phyloP scores from a whole-genome alignment of 495 filamentous ascomycete genomes.

The Trichoderma virens region DNA sequence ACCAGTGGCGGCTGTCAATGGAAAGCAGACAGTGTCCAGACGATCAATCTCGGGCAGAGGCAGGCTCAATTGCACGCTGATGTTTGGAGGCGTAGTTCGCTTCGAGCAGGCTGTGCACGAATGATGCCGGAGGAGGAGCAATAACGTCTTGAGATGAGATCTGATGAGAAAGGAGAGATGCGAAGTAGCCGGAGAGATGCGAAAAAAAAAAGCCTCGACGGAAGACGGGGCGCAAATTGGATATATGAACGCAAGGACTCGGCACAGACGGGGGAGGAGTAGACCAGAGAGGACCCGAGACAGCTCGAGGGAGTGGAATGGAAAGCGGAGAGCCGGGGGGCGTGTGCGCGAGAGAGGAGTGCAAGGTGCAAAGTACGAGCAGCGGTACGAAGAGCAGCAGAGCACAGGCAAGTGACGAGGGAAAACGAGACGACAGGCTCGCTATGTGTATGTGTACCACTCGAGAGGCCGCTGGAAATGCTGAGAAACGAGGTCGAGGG shows the following conservation, averaged over 20 bases:
- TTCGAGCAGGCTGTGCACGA: not conserved
- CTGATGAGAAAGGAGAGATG: not conserved
- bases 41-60: not conserved
- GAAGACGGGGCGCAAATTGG: constrained; percentile 8
- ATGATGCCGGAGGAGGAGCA: not conserved
- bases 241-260: constrained; percentile 5
- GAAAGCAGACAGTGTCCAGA: not conserved
- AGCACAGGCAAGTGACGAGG: not conserved
- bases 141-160: not conserved
- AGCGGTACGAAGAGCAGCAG: not conserved
- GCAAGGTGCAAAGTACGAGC: not conserved
- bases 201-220: not conserved
- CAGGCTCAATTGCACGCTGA: not conserved
- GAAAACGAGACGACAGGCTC: not conserved
- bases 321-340: not conserved
- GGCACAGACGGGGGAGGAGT: not conserved
- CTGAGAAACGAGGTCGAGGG: not conserved
- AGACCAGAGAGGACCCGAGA: not conserved
- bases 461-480: not conserved
- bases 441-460: not conserved
- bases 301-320: not conserved
- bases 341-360: not conserved
- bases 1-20: not conserved
- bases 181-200: not conserved
- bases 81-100: not conserved